A percentile compares a stretch with the other conserved stretches of the same genome.
Conservation (phyloP, 1,284 basidiomycete species). For the Ceratobasidium sp. region DNA sequence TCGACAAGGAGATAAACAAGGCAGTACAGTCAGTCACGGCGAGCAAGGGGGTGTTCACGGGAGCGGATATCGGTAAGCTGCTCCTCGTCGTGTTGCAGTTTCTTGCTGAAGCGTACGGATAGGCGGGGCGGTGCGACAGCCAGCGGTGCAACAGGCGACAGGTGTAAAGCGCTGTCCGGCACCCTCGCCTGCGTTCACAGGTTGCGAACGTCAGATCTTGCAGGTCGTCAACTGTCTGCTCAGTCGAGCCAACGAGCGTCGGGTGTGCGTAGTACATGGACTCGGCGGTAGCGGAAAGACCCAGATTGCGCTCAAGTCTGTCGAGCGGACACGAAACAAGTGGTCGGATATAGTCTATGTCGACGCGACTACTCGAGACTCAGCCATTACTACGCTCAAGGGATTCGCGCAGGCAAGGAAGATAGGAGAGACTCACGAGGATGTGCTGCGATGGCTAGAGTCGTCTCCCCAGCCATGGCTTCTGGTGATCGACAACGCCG, state of each 20-base stretch:
- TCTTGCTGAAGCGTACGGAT: background rate
- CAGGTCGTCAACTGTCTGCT: background rate
- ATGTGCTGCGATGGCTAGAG: conserved; percentile 11
- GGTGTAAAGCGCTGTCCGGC: conserved; percentile 7
- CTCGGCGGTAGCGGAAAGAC: conserved; percentile 14
- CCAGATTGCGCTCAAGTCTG: background rate
- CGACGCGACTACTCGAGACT: conserved; percentile 2
- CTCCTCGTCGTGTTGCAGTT: no score
- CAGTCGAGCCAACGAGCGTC: background rate
- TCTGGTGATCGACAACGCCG: conserved; percentile 21
- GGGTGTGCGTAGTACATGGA: conserved; percentile 9
- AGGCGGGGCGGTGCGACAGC: background rate
- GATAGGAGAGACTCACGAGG: conserved; percentile 1
- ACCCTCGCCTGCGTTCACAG: background rate
- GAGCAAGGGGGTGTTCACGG: no score
- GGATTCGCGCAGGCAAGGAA: conserved; percentile 1
- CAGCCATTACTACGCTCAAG: background rate
- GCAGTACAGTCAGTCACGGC: no score
- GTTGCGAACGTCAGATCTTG: background rate
- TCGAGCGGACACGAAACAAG: background rate
- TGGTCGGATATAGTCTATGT: conserved; percentile 13
- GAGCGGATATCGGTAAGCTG: background rate
- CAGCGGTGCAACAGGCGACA: background rate
- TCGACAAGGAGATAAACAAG: no score
- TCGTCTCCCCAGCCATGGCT: background rate